A percentile compares a stretch with the other conserved stretches of the same genome.
phyloP scores from a whole-genome alignment of 495 filamentous ascomycete genomes.

The Neurospora sp. region DNA sequence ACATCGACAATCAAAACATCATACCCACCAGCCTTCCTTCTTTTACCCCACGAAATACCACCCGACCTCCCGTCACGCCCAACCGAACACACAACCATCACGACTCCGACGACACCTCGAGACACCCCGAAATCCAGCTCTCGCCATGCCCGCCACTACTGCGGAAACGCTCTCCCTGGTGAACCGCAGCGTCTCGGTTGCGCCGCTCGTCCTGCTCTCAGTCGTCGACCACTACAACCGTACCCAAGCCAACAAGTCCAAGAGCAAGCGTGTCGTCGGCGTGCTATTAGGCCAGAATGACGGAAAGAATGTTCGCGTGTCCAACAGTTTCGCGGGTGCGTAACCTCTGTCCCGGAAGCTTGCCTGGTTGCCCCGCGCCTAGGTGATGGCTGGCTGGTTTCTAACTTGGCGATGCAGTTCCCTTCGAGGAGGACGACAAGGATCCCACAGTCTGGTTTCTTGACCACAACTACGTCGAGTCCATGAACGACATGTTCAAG shows the following conservation, averaged over 20 bases:
- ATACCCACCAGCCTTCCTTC: not conserved
- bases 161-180: slow-evolving; percentile 89
- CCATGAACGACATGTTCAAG: slow-evolving; percentile 99
- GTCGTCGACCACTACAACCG: slow-evolving; percentile 98
- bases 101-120: slow-evolving; percentile 2
- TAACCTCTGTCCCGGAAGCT: not conserved
- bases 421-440: slow-evolving; percentile 97
- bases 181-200: slow-evolving; percentile 88
- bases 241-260: slow-evolving; percentile 63
- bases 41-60: not conserved
- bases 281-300: slow-evolving; percentile 93
- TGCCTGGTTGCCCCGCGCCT: not conserved
- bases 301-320: slow-evolving; percentile 88
- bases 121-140: not conserved
- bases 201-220: slow-evolving; percentile 93
- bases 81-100: slow-evolving; percentile 5
- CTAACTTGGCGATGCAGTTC: slow-evolving; percentile 47
- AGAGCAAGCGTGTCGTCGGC: slow-evolving; percentile 88
- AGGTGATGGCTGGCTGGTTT: not conserved
- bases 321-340: slow-evolving; percentile 94
- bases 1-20: slow-evolving; percentile 3
- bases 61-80: not conserved
- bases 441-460: slow-evolving; percentile 98
- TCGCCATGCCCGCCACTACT: slow-evolving; percentile 84
- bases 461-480: slow-evolving; percentile 98